Conservation (phyloP, 225 moss, liverwort and hornwort species). For the Polytrichum formosum region DNA sequence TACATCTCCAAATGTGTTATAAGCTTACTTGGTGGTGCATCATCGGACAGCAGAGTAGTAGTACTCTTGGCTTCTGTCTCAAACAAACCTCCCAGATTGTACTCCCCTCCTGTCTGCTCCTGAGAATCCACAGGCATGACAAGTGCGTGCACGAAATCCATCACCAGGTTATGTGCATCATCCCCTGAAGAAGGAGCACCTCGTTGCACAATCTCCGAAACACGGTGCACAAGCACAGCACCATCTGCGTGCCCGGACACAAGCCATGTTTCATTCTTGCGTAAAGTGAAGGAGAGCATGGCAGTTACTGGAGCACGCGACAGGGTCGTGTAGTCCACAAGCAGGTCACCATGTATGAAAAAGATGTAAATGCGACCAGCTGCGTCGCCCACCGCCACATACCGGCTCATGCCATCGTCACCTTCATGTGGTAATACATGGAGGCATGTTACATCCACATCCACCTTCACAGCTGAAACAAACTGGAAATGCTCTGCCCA, state of each 20-base stretch:
- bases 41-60: slow-evolving; percentile 1
- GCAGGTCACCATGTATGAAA: slow-evolving; percentile 71
- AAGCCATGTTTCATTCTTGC: slow-evolving; percentile 77
- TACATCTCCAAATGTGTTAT: slow-evolving; percentile 76
- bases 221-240: slow-evolving; percentile 75
- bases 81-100: slow-evolving; percentile 34
- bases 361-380: slow-evolving; percentile 82
- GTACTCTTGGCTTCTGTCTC: slow-evolving; percentile 13
- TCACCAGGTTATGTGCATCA: slow-evolving; percentile 46
- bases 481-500: slow-evolving; percentile 95
- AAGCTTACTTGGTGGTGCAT: slow-evolving; percentile 23
- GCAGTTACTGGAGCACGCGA: slow-evolving; percentile 75
- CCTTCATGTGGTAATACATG: slow-evolving; percentile 79
- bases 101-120: slow-evolving; percentile 1
- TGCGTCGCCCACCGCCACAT: slow-evolving; percentile 78
- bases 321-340: slow-evolving; percentile 64
- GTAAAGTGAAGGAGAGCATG: slow-evolving; percentile 79
- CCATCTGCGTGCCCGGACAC: slow-evolving; percentile 93
- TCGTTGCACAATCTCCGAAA: slow-evolving; percentile 60
- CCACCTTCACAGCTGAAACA: slow-evolving; percentile 86
- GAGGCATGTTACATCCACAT: slow-evolving; percentile 77
- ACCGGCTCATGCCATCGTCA: slow-evolving; percentile 73
- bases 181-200: slow-evolving; percentile 46
- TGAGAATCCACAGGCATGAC: slow-evolving; percentile 32
- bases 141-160: slow-evolving; percentile 60